These are phyloP conservation scores for Stygiomarasmius scandens DNA, from an alignment of 1,284 basidiomycete species.

Conservation along the genomic window DNA sequence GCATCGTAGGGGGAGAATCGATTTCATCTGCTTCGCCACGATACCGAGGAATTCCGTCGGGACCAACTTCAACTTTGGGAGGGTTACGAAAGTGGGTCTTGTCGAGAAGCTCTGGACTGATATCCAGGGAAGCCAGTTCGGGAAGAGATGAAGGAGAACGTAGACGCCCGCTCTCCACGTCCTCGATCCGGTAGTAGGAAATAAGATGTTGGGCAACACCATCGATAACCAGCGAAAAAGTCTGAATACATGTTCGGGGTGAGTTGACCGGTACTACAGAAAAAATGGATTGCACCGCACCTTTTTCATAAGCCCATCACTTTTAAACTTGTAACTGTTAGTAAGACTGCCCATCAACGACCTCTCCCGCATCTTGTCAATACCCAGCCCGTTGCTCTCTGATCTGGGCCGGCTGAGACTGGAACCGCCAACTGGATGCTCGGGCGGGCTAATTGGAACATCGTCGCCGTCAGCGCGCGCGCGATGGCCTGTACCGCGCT, in stretches of 20 bases:
- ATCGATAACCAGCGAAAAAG: conserved; percentile 86
- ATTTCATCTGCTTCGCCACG: conserved; percentile 76
- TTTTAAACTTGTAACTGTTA: conserved; percentile 89
- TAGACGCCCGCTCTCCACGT: conserved; percentile 86
- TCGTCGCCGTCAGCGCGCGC: conserved; percentile 34
- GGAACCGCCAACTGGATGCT: conserved; percentile 38
- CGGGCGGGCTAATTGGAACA: conserved; percentile 26
- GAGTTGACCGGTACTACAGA: background rate
- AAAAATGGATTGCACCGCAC: conserved; percentile 43
- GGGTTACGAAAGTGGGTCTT: conserved; percentile 91
- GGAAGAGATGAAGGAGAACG: conserved; percentile 88
- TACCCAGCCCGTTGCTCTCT: conserved; percentile 43
- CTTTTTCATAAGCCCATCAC: conserved; percentile 94
- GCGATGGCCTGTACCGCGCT: conserved; percentile 62
- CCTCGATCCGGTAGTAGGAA: conserved; percentile 93
- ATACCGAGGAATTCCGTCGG: conserved; percentile 82
- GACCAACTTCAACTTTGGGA: conserved; percentile 83
- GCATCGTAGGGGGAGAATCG: conserved; percentile 44
- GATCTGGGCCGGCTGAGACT: conserved; percentile 65
- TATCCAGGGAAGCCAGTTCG: conserved; percentile 84
- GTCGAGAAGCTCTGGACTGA: conserved; percentile 87
- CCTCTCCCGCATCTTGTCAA: conserved; percentile 77
- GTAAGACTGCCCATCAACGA: conserved; percentile 87
- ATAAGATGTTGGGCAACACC: conserved; percentile 93
- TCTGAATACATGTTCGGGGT: conserved; percentile 51